Evolutionary conservation across 495 filamentous ascomycete species (phyloP).

Genomic region (Xylaria flabelliformis): DNA sequence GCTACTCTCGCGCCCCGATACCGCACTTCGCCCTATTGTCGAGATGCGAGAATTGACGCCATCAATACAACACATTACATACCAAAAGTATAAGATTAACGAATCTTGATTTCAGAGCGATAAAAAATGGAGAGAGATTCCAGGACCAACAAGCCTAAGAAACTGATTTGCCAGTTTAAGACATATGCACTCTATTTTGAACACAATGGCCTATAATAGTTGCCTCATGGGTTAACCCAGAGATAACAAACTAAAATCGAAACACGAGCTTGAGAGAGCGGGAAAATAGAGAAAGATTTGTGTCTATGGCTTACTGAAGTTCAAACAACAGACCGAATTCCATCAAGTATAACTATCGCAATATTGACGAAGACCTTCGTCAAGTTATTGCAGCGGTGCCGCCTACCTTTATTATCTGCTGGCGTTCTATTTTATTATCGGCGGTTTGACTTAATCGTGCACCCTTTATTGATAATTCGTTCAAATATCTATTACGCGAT

Average conservation of each 20-base stretch:
- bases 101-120: not conserved
- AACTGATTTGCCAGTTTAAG: constrained; percentile 28
- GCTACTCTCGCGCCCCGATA: not conserved
- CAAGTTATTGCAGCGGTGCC: no score
- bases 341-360: not conserved
- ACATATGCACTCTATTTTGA: constrained; percentile 26
- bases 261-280: not conserved
- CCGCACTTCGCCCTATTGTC: not conserved
- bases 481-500: no score
- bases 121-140: constrained; percentile 14
- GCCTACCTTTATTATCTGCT: no score
- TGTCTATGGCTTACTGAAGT: constrained; percentile 35
- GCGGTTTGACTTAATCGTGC: no score
- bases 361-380: no score
- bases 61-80: not conserved
- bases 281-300: not conserved
- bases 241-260: constrained; percentile 31
- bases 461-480: no score
- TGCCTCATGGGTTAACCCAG: constrained; percentile 12
- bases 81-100: not conserved
- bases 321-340: constrained; percentile 33
- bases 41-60: not conserved
- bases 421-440: no score
- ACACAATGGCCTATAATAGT: constrained; percentile 25
- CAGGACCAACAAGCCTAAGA: constrained; percentile 31